Conservation (phyloP, 2,329 filamentous ascomycete genomes). For the Truncatella angustata region DNA sequence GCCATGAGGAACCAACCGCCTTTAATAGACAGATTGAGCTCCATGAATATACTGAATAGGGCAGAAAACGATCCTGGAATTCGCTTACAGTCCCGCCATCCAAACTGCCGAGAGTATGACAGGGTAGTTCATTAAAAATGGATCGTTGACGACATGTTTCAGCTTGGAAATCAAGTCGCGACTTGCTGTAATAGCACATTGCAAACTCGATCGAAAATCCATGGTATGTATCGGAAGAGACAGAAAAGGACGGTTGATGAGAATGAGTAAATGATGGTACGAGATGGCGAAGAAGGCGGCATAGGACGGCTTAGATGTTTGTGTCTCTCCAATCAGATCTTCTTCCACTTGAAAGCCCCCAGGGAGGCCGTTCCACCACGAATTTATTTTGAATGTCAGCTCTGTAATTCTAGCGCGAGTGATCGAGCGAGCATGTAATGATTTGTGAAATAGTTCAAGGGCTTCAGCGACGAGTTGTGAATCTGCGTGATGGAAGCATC, state of each 20-base stretch:
- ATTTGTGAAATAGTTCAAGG: slow-evolving; percentile 13
- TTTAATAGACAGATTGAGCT: no score
- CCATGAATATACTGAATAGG: no score
- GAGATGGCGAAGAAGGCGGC: slow-evolving; percentile 9
- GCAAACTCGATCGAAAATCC: slow-evolving; percentile 13
- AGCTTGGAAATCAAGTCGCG: slow-evolving; percentile 6
- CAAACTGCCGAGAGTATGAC: slow-evolving; percentile 10
- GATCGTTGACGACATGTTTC: background rate
- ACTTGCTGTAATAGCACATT: slow-evolving; percentile 10
- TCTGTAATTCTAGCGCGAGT: slow-evolving; percentile 10
- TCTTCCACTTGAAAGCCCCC: slow-evolving; percentile 8
- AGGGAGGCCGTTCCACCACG: slow-evolving; percentile 14
- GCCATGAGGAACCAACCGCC: no score
- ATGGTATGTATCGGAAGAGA: slow-evolving; percentile 3
- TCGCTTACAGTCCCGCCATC: slow-evolving; percentile 12
- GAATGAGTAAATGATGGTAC: slow-evolving; percentile 10
- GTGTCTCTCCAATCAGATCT: background rate
- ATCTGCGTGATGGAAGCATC: no score
- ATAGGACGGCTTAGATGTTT: background rate
- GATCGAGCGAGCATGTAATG: slow-evolving; percentile 7
- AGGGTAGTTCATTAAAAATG: slow-evolving; percentile 7
- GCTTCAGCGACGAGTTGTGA: slow-evolving; percentile 9
- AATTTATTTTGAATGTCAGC: slow-evolving; percentile 10
- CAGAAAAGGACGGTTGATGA: slow-evolving; percentile 13
- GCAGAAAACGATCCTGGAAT: no score